Conservation (phyloP, 2,329 filamentous ascomycete species). For the Microsporum audouinii region DNA sequence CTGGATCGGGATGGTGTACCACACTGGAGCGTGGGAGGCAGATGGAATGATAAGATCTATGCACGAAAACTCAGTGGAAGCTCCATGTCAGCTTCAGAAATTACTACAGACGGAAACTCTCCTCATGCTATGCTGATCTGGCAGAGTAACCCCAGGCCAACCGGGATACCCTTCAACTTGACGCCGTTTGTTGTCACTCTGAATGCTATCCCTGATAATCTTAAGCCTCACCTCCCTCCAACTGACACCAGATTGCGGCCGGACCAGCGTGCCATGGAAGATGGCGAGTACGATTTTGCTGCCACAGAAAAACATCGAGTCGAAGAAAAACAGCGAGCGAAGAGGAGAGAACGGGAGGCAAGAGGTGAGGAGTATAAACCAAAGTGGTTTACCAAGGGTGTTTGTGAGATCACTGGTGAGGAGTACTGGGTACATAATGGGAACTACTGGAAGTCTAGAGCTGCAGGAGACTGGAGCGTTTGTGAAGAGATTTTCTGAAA, state of each 20-base stretch:
- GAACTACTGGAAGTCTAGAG: constrained; percentile 70
- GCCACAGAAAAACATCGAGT: constrained; percentile 88
- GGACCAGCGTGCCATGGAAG: constrained; percentile 96
- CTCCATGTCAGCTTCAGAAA: constrained; percentile 60
- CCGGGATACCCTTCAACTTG: constrained; percentile 87
- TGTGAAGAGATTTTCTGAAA: constrained; percentile 63
- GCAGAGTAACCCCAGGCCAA: constrained; percentile 72
- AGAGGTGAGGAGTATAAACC: constrained; percentile 71
- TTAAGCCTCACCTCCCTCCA: constrained; percentile 66
- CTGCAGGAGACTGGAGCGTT: constrained; percentile 51
- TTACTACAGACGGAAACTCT: constrained; percentile 46
- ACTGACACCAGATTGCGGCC: constrained; percentile 89
- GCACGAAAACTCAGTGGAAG: constrained; percentile 60
- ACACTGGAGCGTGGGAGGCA: constrained; percentile 78
- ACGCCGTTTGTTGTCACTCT: constrained; percentile 92
- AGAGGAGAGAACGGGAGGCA: constrained; percentile 60
- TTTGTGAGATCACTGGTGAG: constrained; percentile 71
- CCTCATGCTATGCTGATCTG: constrained; percentile 80
- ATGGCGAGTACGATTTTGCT: constrained; percentile 90
- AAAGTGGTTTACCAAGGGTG: constrained; percentile 68
- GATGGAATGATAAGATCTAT: constrained; percentile 97
- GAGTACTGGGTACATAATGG: constrained; percentile 82
- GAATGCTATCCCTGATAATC: constrained; percentile 79
- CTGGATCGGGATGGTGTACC: constrained; percentile 68
- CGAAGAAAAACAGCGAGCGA: constrained; percentile 78